Base-by-base conservation (phyloP, 768 basidiomycete genomes). In the Boletus rubropictus region DNA sequence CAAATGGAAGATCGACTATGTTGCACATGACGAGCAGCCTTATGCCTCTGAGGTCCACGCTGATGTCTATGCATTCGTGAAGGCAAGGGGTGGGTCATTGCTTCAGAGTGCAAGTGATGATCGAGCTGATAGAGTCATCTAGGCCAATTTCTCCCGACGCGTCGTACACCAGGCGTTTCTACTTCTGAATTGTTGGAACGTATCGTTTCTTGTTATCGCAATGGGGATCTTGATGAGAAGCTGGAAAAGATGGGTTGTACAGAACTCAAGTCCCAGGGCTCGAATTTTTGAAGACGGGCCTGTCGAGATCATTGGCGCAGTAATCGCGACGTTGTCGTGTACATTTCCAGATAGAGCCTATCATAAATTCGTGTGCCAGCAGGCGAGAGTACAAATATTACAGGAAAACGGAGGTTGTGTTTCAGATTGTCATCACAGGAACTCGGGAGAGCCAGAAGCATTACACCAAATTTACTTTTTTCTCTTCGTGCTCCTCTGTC, bases 1-100 rank as follows among this genome's bases (percentile, higher is more conserved):
- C 37, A 85, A 85, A 65, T 82, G 88, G 65, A 64, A 84, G 66
- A 95, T 99, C 52, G 96, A 99, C 65, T 99, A 97, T 58, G 86
- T 98, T 38, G 94, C 94, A 3, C 96, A 99, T 58, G 96, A 99
- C 59, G 94, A 97, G 59, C 81, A 78, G 43, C 89, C 92, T 1
- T 98, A 98, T 58, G 77, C 77, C 3, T 74, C 81, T 24, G 80
- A 75, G n/a, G 89, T 86, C 2, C 75, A 81, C 40, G 82, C 86
- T 25, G 96, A 99, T 64, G 88, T 94, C 0, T 99, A 97, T 62
- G 71, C 71, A 3, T 85, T 80, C 55, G 81, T 78, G 40, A 98
- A 99, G 69, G 72, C 72, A 42, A 79, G 80, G 63, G 95, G 94
- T 89, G 47, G 35, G 80, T 52, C 27, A 4, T 31, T n/a, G 4